Conservation (phyloP, 2,329 filamentous ascomycete species). For the Phialophora chinensis region DNA sequence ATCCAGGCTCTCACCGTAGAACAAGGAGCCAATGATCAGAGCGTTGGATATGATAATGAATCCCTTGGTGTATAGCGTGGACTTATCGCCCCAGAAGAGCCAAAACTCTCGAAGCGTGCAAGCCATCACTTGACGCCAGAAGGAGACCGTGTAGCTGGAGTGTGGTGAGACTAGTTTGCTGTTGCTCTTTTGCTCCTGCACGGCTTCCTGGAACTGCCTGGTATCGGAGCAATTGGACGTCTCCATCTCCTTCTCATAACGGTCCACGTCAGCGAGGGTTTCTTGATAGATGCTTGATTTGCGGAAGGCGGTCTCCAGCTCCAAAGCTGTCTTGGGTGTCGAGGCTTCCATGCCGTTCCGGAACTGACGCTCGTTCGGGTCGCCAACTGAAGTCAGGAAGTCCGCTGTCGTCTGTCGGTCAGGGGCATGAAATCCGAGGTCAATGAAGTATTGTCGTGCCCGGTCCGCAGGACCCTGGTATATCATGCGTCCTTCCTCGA, state of each 20-base stretch:
- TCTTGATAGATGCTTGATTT: conserved; percentile 66
- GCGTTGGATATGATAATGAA: conserved; percentile 77
- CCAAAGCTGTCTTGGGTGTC: conserved; percentile 71
- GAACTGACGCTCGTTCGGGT: conserved; percentile 73
- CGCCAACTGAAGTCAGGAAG: conserved; percentile 77
- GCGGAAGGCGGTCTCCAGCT: conserved; percentile 71
- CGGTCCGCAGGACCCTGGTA: conserved; percentile 68
- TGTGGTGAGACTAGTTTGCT: conserved; percentile 60
- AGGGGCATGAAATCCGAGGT: conserved; percentile 67
- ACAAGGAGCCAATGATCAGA: conserved; percentile 78
- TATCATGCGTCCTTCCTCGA: conserved; percentile 73
- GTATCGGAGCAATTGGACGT: conserved; percentile 66
- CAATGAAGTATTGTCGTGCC: conserved; percentile 69
- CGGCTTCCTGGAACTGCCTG: conserved; percentile 68
- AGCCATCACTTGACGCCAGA: conserved; percentile 68
- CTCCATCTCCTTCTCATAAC: conserved; percentile 64
- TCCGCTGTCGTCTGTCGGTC: conserved; percentile 74
- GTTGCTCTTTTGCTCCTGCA: conserved; percentile 70
- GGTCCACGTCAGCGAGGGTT: conserved; percentile 65
- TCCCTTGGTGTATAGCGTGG: conserved; percentile 76
- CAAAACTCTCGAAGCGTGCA: conserved; percentile 75
- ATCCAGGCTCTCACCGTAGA: conserved; percentile 69
- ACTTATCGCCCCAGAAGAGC: conserved; percentile 76
- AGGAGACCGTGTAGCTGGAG: conserved; percentile 77
- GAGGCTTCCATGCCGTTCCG: conserved; percentile 68